Percentiles rank a stretch among this genome's conserved stretches.
phyloP scores from a whole-genome alignment of 345 rosid species.

The Eucalyptus leucophloia region DNA sequence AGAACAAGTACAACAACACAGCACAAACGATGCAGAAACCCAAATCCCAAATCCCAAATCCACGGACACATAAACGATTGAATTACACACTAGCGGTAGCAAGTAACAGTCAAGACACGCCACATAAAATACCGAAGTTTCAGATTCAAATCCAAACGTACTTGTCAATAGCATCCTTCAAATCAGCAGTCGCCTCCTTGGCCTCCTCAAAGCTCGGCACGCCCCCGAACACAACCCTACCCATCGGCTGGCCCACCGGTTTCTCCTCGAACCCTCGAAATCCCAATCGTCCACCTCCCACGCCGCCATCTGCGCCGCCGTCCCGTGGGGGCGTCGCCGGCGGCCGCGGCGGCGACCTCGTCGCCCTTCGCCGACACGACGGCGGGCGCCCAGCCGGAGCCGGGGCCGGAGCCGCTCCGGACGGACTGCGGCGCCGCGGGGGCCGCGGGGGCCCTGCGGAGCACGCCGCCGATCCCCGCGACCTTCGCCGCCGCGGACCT shows the following conservation, averaged over 20 bases:
- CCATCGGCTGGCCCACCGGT: conserved; percentile 6
- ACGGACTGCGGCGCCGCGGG: conserved; percentile 25
- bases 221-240: conserved; percentile 49
- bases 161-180: conserved; percentile 48
- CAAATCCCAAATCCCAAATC: background rate
- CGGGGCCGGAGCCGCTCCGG: conserved; percentile 11
- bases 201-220: conserved; percentile 53
- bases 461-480: conserved; percentile 31
- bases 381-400: background rate
- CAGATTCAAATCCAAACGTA: background rate
- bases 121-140: background rate
- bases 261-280: conserved; percentile 23
- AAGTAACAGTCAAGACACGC: background rate
- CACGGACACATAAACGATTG: background rate
- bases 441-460: conserved; percentile 20
- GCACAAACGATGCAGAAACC: background rate
- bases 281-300: conserved; percentile 62
- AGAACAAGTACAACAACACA: background rate
- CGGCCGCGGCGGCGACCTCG: background rate
- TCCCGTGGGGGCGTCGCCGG: background rate
- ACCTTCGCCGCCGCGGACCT: conserved; percentile 28
- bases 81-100: background rate
- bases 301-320: conserved; percentile 18
- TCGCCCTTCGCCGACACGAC: background rate
- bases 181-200: conserved; percentile 44